Conservation (phyloP, 2,329 filamentous ascomycete species). For the Colletotrichum cordylinicola region DNA sequence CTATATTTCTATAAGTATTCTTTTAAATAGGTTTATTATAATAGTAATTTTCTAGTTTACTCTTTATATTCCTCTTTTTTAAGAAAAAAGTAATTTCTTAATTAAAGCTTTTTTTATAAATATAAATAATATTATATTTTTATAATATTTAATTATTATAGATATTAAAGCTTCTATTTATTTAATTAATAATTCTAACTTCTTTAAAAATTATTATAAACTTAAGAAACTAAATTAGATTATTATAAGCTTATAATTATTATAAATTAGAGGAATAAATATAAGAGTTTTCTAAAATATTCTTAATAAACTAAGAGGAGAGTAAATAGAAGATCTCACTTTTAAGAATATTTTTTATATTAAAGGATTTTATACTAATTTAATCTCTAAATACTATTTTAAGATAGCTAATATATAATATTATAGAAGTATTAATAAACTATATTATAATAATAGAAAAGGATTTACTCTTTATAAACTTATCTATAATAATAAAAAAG, state of each 20-base stretch:
- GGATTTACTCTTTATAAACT: too few relatives aligned
- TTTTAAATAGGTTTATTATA: not conserved
- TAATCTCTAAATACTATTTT: too few relatives aligned
- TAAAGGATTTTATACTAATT: too few relatives aligned
- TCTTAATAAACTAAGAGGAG: too few relatives aligned
- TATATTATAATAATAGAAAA: too few relatives aligned
- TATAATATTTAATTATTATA: not conserved
- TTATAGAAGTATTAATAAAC: too few relatives aligned
- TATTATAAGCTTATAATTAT: not conserved
- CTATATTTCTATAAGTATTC: not conserved
- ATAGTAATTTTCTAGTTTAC: rapidly evolving
- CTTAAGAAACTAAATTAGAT: not conserved
- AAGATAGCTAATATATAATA: too few relatives aligned
- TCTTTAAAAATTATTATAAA: not conserved
- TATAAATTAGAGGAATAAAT: not conserved
- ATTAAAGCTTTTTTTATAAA: not conserved
- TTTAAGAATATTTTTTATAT: too few relatives aligned
- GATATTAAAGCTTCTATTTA: not conserved
- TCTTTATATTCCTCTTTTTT: not conserved
- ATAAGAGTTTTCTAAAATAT: too few relatives aligned
- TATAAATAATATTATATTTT: not conserved
- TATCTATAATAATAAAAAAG: too few relatives aligned
- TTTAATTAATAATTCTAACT: not conserved
- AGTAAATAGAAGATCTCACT: too few relatives aligned
- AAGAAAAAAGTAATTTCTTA: not conserved